A percentile compares a stretch with the other conserved stretches of the same genome.
Conservation (phyloP, 139 green algal genomes). For the Dunaliella primolecta region DNA sequence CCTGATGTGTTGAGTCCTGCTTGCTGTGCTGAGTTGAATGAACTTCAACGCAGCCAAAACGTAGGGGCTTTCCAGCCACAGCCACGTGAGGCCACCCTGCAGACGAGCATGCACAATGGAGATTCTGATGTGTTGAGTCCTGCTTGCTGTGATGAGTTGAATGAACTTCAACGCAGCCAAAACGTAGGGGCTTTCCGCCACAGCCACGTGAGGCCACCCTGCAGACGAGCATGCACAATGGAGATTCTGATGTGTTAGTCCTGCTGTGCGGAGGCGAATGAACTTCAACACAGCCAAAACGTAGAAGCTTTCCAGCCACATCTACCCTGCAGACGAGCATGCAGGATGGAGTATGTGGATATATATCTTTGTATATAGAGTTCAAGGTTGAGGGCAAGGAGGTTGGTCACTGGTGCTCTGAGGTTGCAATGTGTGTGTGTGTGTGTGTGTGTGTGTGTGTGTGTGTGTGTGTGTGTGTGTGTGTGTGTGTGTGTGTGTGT, state of each 20-base stretch:
- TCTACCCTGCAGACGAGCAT: no score
- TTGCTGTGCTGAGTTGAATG: background rate
- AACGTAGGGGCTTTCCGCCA: background rate
- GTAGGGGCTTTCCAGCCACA: background rate
- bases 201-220: constrained; percentile 33
- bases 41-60: background rate
- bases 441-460: no score
- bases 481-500: no score
- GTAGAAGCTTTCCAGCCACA: background rate
- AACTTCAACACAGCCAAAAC: background rate
- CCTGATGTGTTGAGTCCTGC: background rate
- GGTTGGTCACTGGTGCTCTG: no score
- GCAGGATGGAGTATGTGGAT: no score
- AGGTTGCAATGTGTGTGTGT: no score
- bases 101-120: background rate
- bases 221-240: background rate
- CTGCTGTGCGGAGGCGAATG: background rate
- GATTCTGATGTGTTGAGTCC: background rate
- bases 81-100: constrained; percentile 36
- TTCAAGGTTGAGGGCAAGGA: no score
- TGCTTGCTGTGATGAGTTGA: background rate
- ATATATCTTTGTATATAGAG: no score
- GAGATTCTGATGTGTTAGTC: background rate
- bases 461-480: no score
- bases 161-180: background rate